Evolutionary conservation across 2,329 filamentous ascomycete species (phyloP).

Genomic region (Bipolaris sorokiniana): DNA sequence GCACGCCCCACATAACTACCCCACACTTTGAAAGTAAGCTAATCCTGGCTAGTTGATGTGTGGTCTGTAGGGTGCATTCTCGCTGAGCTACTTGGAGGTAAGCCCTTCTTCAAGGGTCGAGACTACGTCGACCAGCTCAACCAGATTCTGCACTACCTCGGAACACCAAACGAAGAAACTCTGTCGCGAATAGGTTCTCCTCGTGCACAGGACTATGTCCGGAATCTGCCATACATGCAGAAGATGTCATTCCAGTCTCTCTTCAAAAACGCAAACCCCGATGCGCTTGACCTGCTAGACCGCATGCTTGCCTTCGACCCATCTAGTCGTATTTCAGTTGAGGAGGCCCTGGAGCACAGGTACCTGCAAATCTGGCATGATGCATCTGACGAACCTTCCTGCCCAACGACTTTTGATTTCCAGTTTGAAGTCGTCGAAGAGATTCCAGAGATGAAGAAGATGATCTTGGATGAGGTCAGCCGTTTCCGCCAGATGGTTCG

Average conservation of each 20-base stretch:
- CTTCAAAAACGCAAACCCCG: conserved; percentile 94
- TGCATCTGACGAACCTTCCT: conserved; percentile 90
- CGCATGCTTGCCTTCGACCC: conserved; percentile 98
- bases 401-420: conserved; percentile 95
- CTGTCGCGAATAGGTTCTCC: conserved; percentile 92
- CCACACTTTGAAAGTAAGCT: conserved; percentile 21
- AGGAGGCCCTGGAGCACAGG: conserved; percentile 92
- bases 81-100: conserved; percentile 91
- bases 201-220: conserved; percentile 96
- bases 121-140: conserved; percentile 99
- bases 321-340: conserved; percentile 88
- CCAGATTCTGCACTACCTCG: conserved; percentile 97
- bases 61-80: conserved; percentile 99
- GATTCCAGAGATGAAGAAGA: conserved; percentile 90
- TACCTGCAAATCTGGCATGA: conserved; percentile 99
- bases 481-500: conserved; percentile 73
- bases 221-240: conserved; percentile 92
- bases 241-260: conserved; percentile 88
- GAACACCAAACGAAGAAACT: conserved; percentile 94
- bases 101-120: conserved; percentile 98
- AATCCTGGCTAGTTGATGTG: conserved; percentile 76
- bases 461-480: conserved; percentile 95
- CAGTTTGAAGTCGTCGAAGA: conserved; percentile 98
- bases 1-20: conserved; percentile 8
- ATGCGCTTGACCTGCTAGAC: conserved; percentile 93